Conservation (phyloP, 2,329 filamentous ascomycete species). For the Neopestalotiopsis clavispora region DNA sequence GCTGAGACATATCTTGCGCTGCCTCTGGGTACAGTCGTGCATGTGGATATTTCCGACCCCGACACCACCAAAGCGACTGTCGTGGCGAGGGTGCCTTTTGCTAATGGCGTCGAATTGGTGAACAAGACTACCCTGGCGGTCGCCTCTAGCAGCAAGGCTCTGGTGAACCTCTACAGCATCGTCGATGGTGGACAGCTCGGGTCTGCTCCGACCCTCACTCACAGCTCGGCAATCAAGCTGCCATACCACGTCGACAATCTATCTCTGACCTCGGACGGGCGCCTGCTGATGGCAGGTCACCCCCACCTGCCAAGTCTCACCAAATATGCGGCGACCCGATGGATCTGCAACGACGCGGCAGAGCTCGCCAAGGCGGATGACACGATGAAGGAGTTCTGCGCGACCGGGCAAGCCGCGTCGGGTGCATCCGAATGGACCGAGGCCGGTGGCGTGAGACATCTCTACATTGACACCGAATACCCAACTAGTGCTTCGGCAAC, state of each 20-base stretch:
- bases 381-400: slow-evolving; percentile 24
- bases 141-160: slow-evolving; percentile 36
- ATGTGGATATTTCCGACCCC: slow-evolving; percentile 34
- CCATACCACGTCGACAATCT: slow-evolving; percentile 49
- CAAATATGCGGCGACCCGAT: slow-evolving; percentile 37
- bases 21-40: slow-evolving; percentile 40
- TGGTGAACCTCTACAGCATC: slow-evolving; percentile 37
- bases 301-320: slow-evolving; percentile 38
- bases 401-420: slow-evolving; percentile 17
- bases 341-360: slow-evolving; percentile 38
- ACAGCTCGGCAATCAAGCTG: slow-evolving; percentile 26
- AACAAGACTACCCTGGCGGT: slow-evolving; percentile 44
- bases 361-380: slow-evolving; percentile 31
- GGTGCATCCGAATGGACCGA: slow-evolving; percentile 41
- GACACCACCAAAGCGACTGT: slow-evolving; percentile 27
- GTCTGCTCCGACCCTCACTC: slow-evolving; percentile 22
- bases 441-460: slow-evolving; percentile 29
- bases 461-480: slow-evolving; percentile 38
- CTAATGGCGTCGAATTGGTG: slow-evolving; percentile 47
- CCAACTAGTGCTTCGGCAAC: slow-evolving; percentile 36
- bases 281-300: slow-evolving; percentile 46
- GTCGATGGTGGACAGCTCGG: slow-evolving; percentile 1
- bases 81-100: slow-evolving; percentile 41
- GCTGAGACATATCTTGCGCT: slow-evolving; percentile 41
- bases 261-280: slow-evolving; percentile 32